Conservation (phyloP, 495 filamentous ascomycete genomes). For the Aspergillus nidulans region DNA sequence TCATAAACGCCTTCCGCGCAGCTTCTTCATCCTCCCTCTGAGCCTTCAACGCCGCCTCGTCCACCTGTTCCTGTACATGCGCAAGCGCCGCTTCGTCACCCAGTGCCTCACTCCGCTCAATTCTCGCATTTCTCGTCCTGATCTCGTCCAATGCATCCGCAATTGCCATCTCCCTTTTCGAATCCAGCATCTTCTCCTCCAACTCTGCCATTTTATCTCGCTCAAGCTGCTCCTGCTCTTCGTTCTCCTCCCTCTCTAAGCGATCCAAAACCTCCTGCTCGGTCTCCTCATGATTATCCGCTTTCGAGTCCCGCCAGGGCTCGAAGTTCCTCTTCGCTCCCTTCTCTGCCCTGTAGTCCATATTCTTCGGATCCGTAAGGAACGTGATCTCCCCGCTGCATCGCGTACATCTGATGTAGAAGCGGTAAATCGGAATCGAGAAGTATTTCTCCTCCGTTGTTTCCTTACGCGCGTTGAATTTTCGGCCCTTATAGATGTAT, state of each 20-base stretch:
- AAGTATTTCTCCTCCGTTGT: slow-evolving; percentile 91
- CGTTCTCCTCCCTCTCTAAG: slow-evolving; percentile 67
- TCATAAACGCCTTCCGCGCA: slow-evolving; percentile 74
- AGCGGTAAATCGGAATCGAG: slow-evolving; percentile 81
- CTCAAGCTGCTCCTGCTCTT: slow-evolving; percentile 52
- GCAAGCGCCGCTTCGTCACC: slow-evolving; percentile 44
- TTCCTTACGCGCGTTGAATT: slow-evolving; percentile 96
- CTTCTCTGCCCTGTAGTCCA: slow-evolving; percentile 83
- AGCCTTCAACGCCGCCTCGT: slow-evolving; percentile 56
- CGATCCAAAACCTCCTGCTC: slow-evolving; percentile 83
- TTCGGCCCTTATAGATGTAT: slow-evolving; percentile 94
- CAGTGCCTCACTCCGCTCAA: slow-evolving; percentile 65
- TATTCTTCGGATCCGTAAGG: slow-evolving; percentile 89
- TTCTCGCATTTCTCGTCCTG: slow-evolving; percentile 79
- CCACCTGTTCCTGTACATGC: slow-evolving; percentile 37
- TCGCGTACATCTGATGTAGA: slow-evolving; percentile 92
- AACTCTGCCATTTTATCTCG: slow-evolving; percentile 73
- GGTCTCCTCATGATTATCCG: slow-evolving; percentile 61
- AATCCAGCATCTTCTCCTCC: slow-evolving; percentile 81
- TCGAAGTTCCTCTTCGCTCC: slow-evolving; percentile 94
- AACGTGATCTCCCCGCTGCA: slow-evolving; percentile 91
- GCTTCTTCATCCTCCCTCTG: slow-evolving; percentile 86
- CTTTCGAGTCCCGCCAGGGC: slow-evolving; percentile 64
- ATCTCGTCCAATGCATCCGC: slow-evolving; percentile 97
- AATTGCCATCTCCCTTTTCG: slow-evolving; percentile 95